These are phyloP conservation scores for Coffea canephora DNA, from an alignment of 257 asterid species.

Conservation along the genomic window DNA sequence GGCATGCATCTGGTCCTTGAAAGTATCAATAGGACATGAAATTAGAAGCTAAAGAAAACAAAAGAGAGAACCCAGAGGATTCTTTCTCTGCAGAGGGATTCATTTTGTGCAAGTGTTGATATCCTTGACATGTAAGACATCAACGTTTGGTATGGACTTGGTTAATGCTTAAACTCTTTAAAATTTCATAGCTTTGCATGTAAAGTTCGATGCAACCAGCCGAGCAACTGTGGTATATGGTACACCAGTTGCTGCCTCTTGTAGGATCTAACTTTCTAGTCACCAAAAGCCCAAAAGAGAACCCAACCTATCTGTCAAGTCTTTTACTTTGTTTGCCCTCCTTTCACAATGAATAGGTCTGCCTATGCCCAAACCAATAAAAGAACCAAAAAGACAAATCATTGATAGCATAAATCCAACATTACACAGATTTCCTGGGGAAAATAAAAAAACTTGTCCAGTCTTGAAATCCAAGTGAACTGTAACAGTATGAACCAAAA, in stretches of 20 bases:
- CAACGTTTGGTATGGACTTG: no score
- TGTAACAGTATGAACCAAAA: neutral
- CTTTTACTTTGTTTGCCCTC: neutral
- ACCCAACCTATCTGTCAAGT: neutral
- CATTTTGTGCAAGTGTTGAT: neutral
- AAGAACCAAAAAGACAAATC: neutral
- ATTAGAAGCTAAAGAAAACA: neutral
- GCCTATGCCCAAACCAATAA: neutral
- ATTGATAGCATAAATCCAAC: neutral
- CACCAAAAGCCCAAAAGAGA: neutral
- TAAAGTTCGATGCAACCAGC: neutral
- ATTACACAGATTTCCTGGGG: neutral
- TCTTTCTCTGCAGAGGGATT: neutral
- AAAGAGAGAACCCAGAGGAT: neutral
- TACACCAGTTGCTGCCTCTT: no score
- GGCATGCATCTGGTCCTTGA: conserved; percentile 66
- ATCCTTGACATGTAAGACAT: neutral
- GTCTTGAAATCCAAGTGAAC: neutral
- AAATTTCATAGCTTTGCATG: neutral
- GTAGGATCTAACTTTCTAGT: no score
- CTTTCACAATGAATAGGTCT: neutral
- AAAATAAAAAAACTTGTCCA: neutral
- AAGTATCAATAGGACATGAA: conserved; percentile 5
- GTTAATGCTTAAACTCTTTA: neutral
- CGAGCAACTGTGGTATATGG: neutral